phyloP scores from a whole-genome alignment of 441 rosid genomes.

The Bruguiera hainesii region DNA sequence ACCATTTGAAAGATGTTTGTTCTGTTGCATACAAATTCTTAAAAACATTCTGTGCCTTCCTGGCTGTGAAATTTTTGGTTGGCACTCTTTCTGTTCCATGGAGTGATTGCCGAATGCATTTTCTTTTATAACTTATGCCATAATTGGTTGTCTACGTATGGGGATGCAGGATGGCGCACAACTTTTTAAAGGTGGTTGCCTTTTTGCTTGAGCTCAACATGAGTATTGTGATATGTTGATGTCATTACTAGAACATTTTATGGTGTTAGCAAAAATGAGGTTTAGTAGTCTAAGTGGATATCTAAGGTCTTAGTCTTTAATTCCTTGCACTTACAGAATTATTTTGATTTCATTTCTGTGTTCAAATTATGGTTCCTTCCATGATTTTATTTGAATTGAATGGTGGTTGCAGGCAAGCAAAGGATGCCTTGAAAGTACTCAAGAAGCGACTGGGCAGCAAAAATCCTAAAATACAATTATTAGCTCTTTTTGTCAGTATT shows the following conservation, averaged over 20 bases:
- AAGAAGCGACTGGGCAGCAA: constrained; percentile 91
- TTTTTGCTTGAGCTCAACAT: not conserved
- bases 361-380: constrained; percentile 9
- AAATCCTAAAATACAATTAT: constrained; percentile 78
- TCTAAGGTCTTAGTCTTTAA: not conserved
- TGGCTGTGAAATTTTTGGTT: too few species aligned
- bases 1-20: too few species aligned
- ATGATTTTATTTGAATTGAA: constrained; percentile 12
- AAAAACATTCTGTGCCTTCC: too few species aligned
- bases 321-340: not conserved
- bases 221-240: not conserved
- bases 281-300: not conserved
- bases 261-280: not conserved
- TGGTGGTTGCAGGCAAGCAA: constrained; percentile 70
- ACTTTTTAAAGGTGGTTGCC: not conserved
- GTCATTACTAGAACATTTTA: not conserved
- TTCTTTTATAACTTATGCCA: not conserved
- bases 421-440: constrained; percentile 88
- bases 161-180: not conserved
- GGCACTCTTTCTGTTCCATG: too few species aligned
- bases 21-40: too few species aligned
- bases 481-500: constrained; percentile 83
- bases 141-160: not conserved
- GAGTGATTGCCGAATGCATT: not conserved
- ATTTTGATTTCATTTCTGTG: not conserved